Evolutionary conservation across 495 filamentous ascomycete genomes (phyloP).

Genomic region (Mycothermus thermophilus): DNA sequence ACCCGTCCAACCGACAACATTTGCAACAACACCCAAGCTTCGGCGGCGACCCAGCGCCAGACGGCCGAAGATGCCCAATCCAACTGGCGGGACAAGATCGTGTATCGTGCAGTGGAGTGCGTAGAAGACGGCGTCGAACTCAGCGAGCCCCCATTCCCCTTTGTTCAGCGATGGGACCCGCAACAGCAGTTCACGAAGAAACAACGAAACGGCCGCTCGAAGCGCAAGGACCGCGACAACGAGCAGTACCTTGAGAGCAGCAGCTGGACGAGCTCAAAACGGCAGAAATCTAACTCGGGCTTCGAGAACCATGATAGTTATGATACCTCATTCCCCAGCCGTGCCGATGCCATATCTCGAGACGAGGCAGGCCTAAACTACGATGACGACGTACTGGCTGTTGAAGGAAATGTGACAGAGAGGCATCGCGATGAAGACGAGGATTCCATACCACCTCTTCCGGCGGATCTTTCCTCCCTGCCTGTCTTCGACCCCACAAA

Average conservation of each 20-base stretch:
- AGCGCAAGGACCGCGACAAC: constrained; percentile 29
- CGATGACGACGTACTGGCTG: constrained; percentile 16
- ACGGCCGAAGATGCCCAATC: constrained; percentile 24
- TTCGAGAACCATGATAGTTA: constrained; percentile 32
- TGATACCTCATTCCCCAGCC: too few relatives aligned
- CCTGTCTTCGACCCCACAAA: constrained; percentile 39
- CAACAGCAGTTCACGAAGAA: constrained; percentile 43
- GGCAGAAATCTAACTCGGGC: constrained; percentile 29
- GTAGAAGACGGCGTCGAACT: constrained; percentile 57
- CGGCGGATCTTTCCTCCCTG: constrained; percentile 44
- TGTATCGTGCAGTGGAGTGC: constrained; percentile 67
- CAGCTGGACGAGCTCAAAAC: constrained; percentile 28
- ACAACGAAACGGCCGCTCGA: constrained; percentile 24
- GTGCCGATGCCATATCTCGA: too few relatives aligned
- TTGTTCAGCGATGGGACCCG: constrained; percentile 75
- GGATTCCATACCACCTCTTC: constrained; percentile 54
- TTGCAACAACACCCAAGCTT: too few relatives aligned
- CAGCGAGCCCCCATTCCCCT: constrained; percentile 77
- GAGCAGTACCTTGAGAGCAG: constrained; percentile 20
- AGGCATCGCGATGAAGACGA: constrained; percentile 14
- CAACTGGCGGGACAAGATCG: constrained; percentile 64
- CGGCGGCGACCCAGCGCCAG: too few relatives aligned
- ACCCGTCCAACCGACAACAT: not conserved
- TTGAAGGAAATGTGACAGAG: too few relatives aligned
- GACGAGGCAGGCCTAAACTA: constrained; percentile 23